phyloP scores from a whole-genome alignment of 306 rosid species.

The Cucumis cinereus region DNA sequence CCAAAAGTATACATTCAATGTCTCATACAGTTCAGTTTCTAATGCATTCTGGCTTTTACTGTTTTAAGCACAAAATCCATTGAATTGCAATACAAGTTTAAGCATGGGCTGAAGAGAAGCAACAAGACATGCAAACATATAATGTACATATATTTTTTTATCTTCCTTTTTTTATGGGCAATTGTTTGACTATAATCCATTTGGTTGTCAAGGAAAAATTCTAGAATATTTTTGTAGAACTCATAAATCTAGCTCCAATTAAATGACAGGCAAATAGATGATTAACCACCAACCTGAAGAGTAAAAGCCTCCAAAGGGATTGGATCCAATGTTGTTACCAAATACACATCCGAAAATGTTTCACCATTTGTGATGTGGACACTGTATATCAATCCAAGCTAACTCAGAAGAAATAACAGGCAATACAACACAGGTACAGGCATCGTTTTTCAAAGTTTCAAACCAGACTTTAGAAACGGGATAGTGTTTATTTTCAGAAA shows the following conservation, averaged over 20 bases:
- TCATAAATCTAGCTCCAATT: too few relatives aligned
- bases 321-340: conserved; percentile 76
- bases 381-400: conserved; percentile 35
- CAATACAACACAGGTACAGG: background rate
- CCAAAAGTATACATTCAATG: conserved; percentile 2
- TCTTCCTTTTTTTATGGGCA: too few relatives aligned
- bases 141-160: too few relatives aligned
- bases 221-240: too few relatives aligned
- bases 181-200: too few relatives aligned
- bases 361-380: conserved; percentile 44
- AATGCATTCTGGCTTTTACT: background rate
- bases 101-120: too few relatives aligned
- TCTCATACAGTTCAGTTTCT: background rate
- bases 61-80: background rate
- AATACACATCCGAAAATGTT: conserved; percentile 64
- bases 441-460: too few relatives aligned
- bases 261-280: background rate
- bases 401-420: conserved; percentile 2
- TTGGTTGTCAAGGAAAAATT: too few relatives aligned
- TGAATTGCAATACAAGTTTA: too few relatives aligned
- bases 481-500: too few relatives aligned
- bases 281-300: conserved; percentile 61
- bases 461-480: too few relatives aligned
- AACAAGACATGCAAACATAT: too few relatives aligned
- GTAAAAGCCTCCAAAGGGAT: conserved; percentile 84